Conservation (phyloP, 306 rosid genomes). For the Luffa acutangula region DNA sequence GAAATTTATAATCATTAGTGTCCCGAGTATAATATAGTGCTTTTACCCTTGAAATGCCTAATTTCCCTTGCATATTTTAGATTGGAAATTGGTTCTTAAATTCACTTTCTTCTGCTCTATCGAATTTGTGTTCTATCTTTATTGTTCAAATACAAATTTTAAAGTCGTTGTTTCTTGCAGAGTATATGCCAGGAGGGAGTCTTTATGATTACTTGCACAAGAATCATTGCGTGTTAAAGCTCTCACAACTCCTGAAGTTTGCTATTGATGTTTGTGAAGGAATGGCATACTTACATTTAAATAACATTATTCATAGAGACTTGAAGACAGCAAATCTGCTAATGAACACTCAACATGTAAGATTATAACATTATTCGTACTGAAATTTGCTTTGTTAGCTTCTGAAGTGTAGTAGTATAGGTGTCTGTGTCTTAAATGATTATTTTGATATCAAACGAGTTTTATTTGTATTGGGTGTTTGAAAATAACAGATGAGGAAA, state of each 20-base stretch:
- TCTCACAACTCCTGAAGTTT: conserved; percentile 63
- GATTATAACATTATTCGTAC: conserved; percentile 20
- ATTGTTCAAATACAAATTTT: background rate
- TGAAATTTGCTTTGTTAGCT: conserved; percentile 9
- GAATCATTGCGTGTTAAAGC: conserved; percentile 65
- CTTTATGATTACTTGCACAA: conserved; percentile 94
- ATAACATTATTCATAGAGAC: conserved; percentile 85
- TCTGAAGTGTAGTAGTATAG: background rate
- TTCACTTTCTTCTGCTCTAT: conserved; percentile 5
- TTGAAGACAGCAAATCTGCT: conserved; percentile 96
- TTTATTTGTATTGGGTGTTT: background rate
- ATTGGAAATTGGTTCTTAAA: background rate
- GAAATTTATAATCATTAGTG: background rate
- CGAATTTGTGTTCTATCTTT: background rate
- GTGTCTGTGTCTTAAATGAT: background rate
- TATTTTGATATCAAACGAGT: background rate
- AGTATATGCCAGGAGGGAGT: conserved; percentile 98
- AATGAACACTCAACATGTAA: conserved; percentile 76
- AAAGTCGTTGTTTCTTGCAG: conserved; percentile 36
- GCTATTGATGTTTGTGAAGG: conserved; percentile 92
- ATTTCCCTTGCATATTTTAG: background rate
- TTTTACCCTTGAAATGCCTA: background rate
- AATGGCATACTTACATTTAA: conserved; percentile 88
- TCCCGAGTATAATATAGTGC: background rate
- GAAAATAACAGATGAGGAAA: background rate